phyloP scores from a whole-genome alignment of 768 basidiomycete genomes.

The Lactarius evosmus region DNA sequence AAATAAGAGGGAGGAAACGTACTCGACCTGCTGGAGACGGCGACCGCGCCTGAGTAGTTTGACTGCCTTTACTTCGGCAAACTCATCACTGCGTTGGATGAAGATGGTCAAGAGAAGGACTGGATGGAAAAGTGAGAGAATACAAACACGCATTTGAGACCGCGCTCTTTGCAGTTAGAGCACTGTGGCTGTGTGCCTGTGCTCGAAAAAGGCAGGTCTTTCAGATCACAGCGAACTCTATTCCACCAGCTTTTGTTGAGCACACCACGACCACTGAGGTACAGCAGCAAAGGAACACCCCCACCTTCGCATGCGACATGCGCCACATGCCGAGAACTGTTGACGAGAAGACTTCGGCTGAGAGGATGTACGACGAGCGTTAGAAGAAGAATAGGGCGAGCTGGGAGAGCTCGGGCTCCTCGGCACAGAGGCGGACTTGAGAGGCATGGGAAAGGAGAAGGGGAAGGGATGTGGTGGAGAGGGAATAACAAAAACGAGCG shows the following conservation, averaged over 20 bases:
- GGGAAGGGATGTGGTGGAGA: conserved; percentile 26
- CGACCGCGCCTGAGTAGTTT: conserved; percentile 79
- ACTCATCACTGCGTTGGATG: conserved; percentile 66
- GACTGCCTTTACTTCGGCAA: conserved; percentile 86
- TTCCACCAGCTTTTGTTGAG: conserved; percentile 11
- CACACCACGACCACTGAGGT: not conserved
- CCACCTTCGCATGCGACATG: conserved; percentile 85
- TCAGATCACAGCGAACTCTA: conserved; percentile 92
- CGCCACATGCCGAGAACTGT: conserved; percentile 92
- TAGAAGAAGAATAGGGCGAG: conserved; percentile 38
- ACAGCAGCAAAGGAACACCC: conserved; percentile 17
- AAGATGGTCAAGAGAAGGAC: conserved; percentile 16
- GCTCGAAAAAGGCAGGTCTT: conserved; percentile 63
- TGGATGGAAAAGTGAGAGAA: not conserved
- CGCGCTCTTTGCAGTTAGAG: conserved; percentile 87
- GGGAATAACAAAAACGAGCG: conserved; percentile 20
- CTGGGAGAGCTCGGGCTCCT: conserved; percentile 31
- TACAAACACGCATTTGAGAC: conserved; percentile 89
- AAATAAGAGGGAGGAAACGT: conserved; percentile 34
- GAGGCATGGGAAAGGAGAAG: conserved; percentile 28
- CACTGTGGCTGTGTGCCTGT: conserved; percentile 52
- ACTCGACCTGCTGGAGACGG: conserved; percentile 83
- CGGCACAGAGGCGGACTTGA: conserved; percentile 31
- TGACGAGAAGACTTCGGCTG: conserved; percentile 74
- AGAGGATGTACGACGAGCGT: conserved; percentile 32